A percentile compares a stretch with the other conserved stretches of the same genome.
phyloP scores from a whole-genome alignment of 83 land plant species.

The Picea engelmannii region DNA sequence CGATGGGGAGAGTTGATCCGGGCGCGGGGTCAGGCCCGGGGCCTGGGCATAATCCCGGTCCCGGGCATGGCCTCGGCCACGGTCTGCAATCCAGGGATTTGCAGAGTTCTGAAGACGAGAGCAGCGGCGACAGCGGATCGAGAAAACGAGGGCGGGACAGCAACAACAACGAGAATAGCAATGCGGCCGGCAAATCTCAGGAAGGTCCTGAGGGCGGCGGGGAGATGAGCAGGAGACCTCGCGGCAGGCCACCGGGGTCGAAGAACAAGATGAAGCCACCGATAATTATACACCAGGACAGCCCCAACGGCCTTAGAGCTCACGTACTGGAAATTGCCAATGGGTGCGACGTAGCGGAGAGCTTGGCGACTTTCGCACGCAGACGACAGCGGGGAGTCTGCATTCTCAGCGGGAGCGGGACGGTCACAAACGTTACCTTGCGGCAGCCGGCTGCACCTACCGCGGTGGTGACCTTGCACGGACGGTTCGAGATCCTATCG shows the following conservation, averaged over 20 bases:
- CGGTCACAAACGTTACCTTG: constrained; percentile 16
- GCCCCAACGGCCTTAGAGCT: constrained; percentile 23
- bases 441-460: constrained; percentile 19
- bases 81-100: too few relatives aligned
- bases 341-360: constrained; percentile 21
- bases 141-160: background rate
- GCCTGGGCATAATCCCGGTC: background rate
- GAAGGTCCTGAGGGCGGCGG: background rate
- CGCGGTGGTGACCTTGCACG: constrained; percentile 18
- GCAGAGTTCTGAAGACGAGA: too few relatives aligned
- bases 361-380: constrained; percentile 13
- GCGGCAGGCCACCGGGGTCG: constrained; percentile 15
- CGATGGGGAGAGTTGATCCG: constrained; percentile 28
- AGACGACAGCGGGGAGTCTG: constrained; percentile 16
- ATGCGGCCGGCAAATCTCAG: background rate
- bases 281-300: constrained; percentile 19
- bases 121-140: too few relatives aligned
- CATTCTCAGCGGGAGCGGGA: constrained; percentile 22
- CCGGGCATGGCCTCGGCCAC: background rate
- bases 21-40: constrained; percentile 21
- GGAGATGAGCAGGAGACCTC: constrained; percentile 4
- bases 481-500: constrained; percentile 29
- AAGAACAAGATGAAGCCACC: constrained; percentile 23
- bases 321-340: constrained; percentile 21
- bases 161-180: background rate